These are phyloP conservation scores for Kandelia obovata DNA, from an alignment of 345 rosid genomes.

Conservation along the genomic window DNA sequence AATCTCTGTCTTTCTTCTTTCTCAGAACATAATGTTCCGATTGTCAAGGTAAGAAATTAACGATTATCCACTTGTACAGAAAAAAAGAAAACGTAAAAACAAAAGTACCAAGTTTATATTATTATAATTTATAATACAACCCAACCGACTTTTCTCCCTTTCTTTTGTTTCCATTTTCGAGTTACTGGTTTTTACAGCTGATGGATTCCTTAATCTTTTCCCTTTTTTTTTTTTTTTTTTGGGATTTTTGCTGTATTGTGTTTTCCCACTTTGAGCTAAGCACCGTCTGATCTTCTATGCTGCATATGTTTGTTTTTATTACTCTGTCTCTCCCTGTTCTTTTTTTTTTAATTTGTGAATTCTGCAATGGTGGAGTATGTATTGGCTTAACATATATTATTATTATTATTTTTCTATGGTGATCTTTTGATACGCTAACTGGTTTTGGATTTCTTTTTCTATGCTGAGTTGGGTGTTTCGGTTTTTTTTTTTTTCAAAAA, in stretches of 20 bases:
- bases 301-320: background rate
- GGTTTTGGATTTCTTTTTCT: background rate
- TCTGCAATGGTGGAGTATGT: background rate
- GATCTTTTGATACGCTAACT: background rate
- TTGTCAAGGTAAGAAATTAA: slow-evolving; percentile 39
- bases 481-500: background rate
- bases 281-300: slow-evolving; percentile 1
- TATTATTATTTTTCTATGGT: background rate
- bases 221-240: background rate
- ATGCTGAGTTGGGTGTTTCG: no score
- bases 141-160: background rate
- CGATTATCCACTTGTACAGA: background rate
- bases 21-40: slow-evolving; percentile 40
- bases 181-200: background rate
- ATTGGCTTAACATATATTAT: background rate
- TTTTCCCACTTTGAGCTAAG: background rate
- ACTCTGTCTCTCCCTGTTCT: background rate
- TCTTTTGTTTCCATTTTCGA: background rate
- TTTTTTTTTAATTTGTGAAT: background rate
- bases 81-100: background rate
- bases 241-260: background rate
- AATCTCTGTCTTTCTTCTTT: slow-evolving; percentile 23
- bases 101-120: background rate
- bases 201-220: slow-evolving; percentile 17
- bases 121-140: background rate